Evolutionary conservation across 805 yeast species (phyloP).

Genomic region (Lachancea meyersii): DNA sequence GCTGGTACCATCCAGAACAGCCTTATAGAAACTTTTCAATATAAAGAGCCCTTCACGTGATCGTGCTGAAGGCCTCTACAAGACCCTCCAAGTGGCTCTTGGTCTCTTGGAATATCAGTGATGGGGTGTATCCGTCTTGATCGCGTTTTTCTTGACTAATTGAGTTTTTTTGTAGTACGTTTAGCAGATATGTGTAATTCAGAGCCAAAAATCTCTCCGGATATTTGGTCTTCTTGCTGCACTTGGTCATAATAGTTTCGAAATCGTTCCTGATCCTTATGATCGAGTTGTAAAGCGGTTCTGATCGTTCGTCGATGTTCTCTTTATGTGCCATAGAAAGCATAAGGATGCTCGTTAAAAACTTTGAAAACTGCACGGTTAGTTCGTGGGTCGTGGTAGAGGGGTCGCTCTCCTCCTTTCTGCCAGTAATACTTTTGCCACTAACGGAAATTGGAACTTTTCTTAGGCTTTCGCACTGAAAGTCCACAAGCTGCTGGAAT

Average conservation of each 20-base stretch:
- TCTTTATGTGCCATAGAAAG: conserved; percentile 38
- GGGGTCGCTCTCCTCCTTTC: conserved; percentile 28
- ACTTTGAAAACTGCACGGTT: conserved; percentile 74
- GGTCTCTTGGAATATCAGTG: conserved; percentile 24
- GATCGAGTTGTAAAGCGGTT: conserved; percentile 69
- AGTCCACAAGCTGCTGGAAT: conserved; percentile 69
- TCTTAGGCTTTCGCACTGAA: conserved; percentile 67
- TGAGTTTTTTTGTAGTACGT: conserved; percentile 23
- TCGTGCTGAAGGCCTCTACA: conserved; percentile 30
- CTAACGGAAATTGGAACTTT: conserved; percentile 35
- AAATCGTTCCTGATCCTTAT: conserved; percentile 69
- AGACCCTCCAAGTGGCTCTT: conserved; percentile 26
- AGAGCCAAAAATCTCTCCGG: conserved; percentile 68
- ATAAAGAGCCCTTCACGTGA: conserved; percentile 1
- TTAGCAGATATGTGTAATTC: conserved; percentile 34
- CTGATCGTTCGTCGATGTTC: conserved; percentile 37
- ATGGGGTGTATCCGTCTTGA: conserved; percentile 12
- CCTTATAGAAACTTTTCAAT: neutral
- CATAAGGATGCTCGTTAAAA: conserved; percentile 63
- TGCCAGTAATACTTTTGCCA: conserved; percentile 29
- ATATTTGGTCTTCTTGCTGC: conserved; percentile 49
- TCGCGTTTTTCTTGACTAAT: conserved; percentile 11
- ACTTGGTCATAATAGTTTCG: conserved; percentile 69
- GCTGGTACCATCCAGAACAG: no score
- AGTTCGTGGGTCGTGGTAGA: conserved; percentile 47